Evolutionary conservation across 805 yeast genomes (phyloP).

Genomic region (Komagataella phaffii): DNA sequence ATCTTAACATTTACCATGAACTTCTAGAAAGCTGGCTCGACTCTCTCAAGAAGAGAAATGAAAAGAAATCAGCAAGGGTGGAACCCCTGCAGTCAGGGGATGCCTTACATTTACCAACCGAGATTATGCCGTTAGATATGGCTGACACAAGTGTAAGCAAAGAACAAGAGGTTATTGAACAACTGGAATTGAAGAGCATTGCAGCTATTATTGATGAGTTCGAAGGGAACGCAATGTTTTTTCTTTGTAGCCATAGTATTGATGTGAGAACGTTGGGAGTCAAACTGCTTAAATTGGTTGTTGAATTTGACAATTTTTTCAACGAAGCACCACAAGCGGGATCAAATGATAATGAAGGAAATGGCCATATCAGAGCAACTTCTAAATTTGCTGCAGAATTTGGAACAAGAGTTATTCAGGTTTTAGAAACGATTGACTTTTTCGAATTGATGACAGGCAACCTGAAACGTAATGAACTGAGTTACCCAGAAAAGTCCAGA

Average conservation of each 20-base stretch:
- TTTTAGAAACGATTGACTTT: constrained; percentile 60
- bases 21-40: constrained; percentile 73
- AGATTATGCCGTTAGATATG: not conserved
- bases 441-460: constrained; percentile 35
- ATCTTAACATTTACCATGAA: constrained; percentile 65
- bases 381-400: constrained; percentile 68
- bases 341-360: not conserved
- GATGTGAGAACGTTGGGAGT: constrained; percentile 64
- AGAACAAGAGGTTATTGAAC: constrained; percentile 25
- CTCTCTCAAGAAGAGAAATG: constrained; percentile 27
- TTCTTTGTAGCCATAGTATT: constrained; percentile 79
- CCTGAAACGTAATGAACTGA: constrained; percentile 34
- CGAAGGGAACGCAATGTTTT: constrained; percentile 90
- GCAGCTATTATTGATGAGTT: constrained; percentile 86
- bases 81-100: not conserved
- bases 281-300: constrained; percentile 59
- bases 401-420: constrained; percentile 65
- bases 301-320: constrained; percentile 80
- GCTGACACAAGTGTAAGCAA: constrained; percentile 6
- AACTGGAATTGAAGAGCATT: constrained; percentile 62
- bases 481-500: constrained; percentile 69
- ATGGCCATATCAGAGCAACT: constrained; percentile 40
- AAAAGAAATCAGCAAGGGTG: constrained; percentile 15
- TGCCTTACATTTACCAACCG: not conserved
- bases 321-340: not conserved